Base-by-base conservation (phyloP, 768 basidiomycete genomes). In the Kwoniella shandongensis region DNA sequence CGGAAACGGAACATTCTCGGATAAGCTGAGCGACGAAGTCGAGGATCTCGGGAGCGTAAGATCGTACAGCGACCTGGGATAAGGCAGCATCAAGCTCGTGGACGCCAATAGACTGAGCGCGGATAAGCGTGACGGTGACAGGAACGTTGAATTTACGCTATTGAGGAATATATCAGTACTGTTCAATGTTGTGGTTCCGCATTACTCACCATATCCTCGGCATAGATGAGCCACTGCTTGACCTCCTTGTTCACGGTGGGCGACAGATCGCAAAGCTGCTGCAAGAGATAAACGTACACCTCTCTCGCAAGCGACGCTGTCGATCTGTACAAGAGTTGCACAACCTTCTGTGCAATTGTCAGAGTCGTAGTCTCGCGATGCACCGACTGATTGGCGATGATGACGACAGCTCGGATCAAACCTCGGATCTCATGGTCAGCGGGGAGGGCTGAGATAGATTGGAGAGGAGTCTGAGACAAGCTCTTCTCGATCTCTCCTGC, bases 81-180 rank as follows among this genome's bases (percentile, higher is more conserved):
- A 99, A 79, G 73, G 93, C 90, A 61, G 88, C 86, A 75, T 99
- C 96, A 70, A 91, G 86, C 35, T 91, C 83, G 15, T 80, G 79
- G 29, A 85, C 80, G 62, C 83, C 84, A 73, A 99, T 82, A 22
- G 98, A 83, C 47, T 88, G 86, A 51, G 88, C 88, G 41, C 88
- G 85, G 51, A 98, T 79, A 35, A 99, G 82, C 1, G 90, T 88
- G 26, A 90, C 85, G 0, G 92, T 96, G 63, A 96, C 94, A 11
- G 91, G 84, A 11, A 98, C 86, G 71, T 97, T 97, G 78, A 89
- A 88, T 79, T 99, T 99, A 67, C 96, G 90, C 90, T 93, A 66
- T 7, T 18, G 25, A 69, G 55, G 29, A 15, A 60, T 51, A 40
- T 44, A 32, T 63, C 48, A 63, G 54, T 49, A 35, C 1, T 30